phyloP scores from a whole-genome alignment of 2,329 filamentous ascomycete genomes.

The Stagonosporopsis tanaceti region DNA sequence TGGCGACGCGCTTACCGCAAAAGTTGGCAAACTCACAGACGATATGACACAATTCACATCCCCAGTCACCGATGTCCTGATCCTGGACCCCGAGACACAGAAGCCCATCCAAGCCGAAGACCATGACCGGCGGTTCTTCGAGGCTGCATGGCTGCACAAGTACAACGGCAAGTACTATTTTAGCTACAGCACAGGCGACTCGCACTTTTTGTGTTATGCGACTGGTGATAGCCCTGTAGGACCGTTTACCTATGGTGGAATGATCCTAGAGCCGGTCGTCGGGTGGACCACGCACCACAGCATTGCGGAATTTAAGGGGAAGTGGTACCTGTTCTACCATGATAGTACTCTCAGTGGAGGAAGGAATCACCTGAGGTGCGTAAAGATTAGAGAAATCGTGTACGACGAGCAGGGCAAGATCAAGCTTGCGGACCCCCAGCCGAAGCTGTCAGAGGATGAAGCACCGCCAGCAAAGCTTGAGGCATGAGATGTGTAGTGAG shows the following conservation, averaged over 20 bases:
- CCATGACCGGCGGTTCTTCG: slow-evolving; percentile 79
- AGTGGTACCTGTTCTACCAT: slow-evolving; percentile 80
- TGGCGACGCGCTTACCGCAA: slow-evolving; percentile 67
- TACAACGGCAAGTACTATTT: slow-evolving; percentile 75
- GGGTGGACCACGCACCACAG: slow-evolving; percentile 86
- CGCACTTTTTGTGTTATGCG: slow-evolving; percentile 77
- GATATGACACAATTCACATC: slow-evolving; percentile 71
- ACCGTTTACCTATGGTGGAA: slow-evolving; percentile 75
- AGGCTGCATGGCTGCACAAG: slow-evolving; percentile 83
- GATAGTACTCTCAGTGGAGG: slow-evolving; percentile 74
- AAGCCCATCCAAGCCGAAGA: slow-evolving; percentile 70
- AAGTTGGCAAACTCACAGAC: slow-evolving; percentile 68
- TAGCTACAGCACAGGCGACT: slow-evolving; percentile 79
- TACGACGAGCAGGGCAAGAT: slow-evolving; percentile 74
- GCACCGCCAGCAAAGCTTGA: slow-evolving; percentile 13
- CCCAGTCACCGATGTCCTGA: slow-evolving; percentile 66
- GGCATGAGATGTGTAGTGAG: not conserved
- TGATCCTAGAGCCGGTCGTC: slow-evolving; percentile 76
- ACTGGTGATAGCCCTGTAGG: slow-evolving; percentile 70
- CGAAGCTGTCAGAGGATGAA: slow-evolving; percentile 29
- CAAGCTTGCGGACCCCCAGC: slow-evolving; percentile 44
- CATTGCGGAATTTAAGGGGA: slow-evolving; percentile 75
- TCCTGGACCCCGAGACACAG: slow-evolving; percentile 65
- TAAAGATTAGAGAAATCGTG: slow-evolving; percentile 78
- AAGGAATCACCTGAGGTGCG: slow-evolving; percentile 74